A percentile compares a stretch with the other conserved stretches of the same genome.
These are phyloP conservation scores for Trichosporon faecale DNA, from an alignment of 1,284 basidiomycete genomes.

Conservation along the genomic window DNA sequence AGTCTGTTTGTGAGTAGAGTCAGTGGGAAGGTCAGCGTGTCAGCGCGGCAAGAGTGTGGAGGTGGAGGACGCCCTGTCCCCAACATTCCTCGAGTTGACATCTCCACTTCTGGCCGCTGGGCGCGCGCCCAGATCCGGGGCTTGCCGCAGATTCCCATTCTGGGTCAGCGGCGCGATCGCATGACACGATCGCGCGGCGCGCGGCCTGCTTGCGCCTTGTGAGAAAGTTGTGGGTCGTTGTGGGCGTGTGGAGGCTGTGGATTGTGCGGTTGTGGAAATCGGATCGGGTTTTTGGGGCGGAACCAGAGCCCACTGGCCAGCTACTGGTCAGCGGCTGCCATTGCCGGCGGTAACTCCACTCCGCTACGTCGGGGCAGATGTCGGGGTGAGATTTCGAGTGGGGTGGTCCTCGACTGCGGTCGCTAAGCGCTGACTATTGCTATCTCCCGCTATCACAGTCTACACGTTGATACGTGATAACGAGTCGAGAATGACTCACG, in stretches of 20 bases:
- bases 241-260: no score
- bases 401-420: background rate
- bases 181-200: background rate
- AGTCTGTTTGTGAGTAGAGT: background rate
- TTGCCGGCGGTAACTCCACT: background rate
- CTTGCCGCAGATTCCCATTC: background rate
- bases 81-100: background rate
- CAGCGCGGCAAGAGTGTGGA: background rate
- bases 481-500: background rate
- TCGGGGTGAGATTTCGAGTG: background rate
- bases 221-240: no score
- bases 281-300: slow-evolving; percentile 1
- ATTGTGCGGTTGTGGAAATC: background rate
- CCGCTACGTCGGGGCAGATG: background rate
- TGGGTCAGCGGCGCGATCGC: background rate
- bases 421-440: background rate
- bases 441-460: no score
- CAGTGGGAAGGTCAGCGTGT: no score
- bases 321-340: background rate
- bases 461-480: no score
- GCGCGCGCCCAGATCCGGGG: background rate
- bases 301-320: background rate
- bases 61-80: background rate
- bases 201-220: background rate
- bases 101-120: background rate